Base-by-base conservation (phyloP, 2,329 filamentous ascomycete species). In the Thielaviopsis ethacetica region DNA sequence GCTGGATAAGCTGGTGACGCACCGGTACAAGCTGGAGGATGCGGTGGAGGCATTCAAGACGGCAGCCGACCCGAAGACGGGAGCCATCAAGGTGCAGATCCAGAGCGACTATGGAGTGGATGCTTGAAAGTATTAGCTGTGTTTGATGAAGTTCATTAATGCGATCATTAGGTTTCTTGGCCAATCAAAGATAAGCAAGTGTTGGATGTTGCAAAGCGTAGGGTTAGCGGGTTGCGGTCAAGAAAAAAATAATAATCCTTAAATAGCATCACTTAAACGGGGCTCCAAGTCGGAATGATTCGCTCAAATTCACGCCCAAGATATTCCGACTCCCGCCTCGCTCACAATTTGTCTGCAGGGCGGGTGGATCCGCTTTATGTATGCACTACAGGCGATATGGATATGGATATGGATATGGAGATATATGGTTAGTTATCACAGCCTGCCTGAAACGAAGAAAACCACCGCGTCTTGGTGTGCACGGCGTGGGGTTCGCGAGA, bases 51-150 rank as follows among this genome's bases (percentile, higher is more conserved):
- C 91, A 7, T 97, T 97, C 71, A 83, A 90, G 74, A 93, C 88
- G 49, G 89, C 91, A 21, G 82, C 86, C 9, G 83, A 96, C 71
- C 85, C 89, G 47, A 90, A 86, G 76, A 95, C 87, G 56, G 91
- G 91, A 6, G 89, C 91, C n/a, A 96, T 97, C 73, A 97, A 97
- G 78, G 91, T 96, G 62, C 86, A 90, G 79, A 96, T 96, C 67
- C 88, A 91, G 76, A 89, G 81, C 66, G 59, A 61, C 19, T 61
- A 61, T 19, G 59, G 59, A 4, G 59, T 58, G 12, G 59, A 61
- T 56, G 27, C 53, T 27, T 61, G 56, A 53, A n/a, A 7, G 22
- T 34, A 9, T 47, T 17, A 19, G 12, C 12, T 15, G 13, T n/a
- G 38, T 44, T 26, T 44, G 10, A 44, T 24, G 2, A 34, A 34